A percentile compares a stretch with the other conserved stretches of the same genome.
Conservation (phyloP, 208 protist genomes). For the Leptomonas pyrrhocoris region DNA sequence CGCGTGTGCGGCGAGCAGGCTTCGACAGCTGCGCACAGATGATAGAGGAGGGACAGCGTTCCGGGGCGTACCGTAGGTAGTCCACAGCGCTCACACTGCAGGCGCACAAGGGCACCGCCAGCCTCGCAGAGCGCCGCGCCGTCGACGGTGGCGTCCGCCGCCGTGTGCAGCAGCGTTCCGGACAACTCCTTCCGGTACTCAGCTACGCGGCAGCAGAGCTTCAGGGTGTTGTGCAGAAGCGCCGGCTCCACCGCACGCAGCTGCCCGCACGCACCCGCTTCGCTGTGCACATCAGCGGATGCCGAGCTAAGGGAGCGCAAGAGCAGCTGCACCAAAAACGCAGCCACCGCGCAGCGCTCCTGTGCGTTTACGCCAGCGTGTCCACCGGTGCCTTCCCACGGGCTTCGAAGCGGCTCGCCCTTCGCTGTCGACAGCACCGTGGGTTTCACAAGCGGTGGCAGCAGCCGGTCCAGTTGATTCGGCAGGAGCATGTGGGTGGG, state of each 20-base stretch:
- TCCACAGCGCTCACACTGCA: conserved; percentile 38
- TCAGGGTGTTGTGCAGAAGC: conserved; percentile 49
- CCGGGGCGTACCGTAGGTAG: conserved; percentile 25
- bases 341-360: conserved; percentile 26
- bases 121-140: conserved; percentile 1
- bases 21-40: conserved; percentile 39
- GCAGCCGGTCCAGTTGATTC: conserved; percentile 57
- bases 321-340: conserved; percentile 14
- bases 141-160: conserved; percentile 1
- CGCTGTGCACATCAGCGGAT: background rate
- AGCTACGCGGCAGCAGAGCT: conserved; percentile 51
- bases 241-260: conserved; percentile 26
- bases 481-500: conserved; percentile 62
- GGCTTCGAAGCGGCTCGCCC: background rate
- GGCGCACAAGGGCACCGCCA: conserved; percentile 31
- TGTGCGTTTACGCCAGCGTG: background rate
- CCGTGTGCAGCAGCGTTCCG: background rate
- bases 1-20: background rate
- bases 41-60: conserved; percentile 47
- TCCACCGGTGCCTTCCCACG: background rate
- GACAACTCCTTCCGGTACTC: conserved; percentile 29
- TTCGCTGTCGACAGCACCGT: background rate
- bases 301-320: conserved; percentile 2
- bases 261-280: background rate
- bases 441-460: conserved; percentile 24